These are phyloP conservation scores for Endoconidiophora polonica DNA, from an alignment of 2,329 filamentous ascomycete species.

Conservation along the genomic window DNA sequence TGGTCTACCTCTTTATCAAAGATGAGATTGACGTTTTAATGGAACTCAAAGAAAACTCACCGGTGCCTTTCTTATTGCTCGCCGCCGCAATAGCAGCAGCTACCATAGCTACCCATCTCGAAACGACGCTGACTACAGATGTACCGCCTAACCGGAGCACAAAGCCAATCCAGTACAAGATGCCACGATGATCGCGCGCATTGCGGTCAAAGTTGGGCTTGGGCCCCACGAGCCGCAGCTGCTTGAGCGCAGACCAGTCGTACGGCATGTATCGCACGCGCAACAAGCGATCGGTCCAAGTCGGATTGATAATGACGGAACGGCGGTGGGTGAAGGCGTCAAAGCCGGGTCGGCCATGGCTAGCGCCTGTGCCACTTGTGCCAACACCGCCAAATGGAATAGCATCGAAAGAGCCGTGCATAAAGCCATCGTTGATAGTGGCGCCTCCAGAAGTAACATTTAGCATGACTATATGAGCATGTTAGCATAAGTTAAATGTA, in stretches of 20 bases:
- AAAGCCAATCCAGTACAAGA: conserved; percentile 37
- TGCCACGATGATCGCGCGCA: conserved; percentile 33
- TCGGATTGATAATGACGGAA: conserved; percentile 42
- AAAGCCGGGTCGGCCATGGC: conserved; percentile 61
- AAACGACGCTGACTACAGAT: conserved; percentile 31
- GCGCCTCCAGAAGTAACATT: conserved; percentile 52
- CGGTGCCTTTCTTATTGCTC: not conserved
- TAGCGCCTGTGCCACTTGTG: conserved; percentile 57
- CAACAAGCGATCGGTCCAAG: conserved; percentile 51
- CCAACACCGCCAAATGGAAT: conserved; percentile 74
- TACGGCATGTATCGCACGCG: conserved; percentile 54
- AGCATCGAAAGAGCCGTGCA: conserved; percentile 53
- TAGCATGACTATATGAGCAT: conserved; percentile 32
- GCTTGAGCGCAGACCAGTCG: conserved; percentile 19
- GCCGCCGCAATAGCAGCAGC: conserved; percentile 4
- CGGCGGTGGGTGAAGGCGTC: conserved; percentile 48
- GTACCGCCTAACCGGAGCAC: conserved; percentile 35
- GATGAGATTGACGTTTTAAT: too few relatives aligned
- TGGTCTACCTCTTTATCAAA: too few relatives aligned
- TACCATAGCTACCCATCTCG: conserved; percentile 28
- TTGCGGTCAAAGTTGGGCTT: conserved; percentile 44
- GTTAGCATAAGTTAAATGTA: not conserved
- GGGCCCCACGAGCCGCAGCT: conserved; percentile 28
- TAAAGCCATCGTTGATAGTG: conserved; percentile 48
- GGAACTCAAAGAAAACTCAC: too few relatives aligned